Evolutionary conservation across 768 basidiomycete genomes (phyloP).

Genomic region (Pisolithus marmoratus): DNA sequence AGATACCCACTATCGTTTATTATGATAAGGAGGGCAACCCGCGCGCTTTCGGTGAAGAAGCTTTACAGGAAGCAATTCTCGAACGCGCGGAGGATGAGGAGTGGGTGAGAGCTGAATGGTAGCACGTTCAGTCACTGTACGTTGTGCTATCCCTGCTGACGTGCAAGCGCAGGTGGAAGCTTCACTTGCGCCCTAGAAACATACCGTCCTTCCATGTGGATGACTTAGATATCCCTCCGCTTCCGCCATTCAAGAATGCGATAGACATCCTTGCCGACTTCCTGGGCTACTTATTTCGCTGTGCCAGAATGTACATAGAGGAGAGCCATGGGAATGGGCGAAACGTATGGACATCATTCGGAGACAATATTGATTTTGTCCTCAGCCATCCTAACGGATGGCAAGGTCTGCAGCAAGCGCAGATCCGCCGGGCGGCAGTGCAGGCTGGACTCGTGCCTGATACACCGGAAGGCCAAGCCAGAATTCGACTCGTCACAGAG

Average conservation of each 20-base stretch:
- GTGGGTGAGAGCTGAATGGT: slow-evolving; percentile 29
- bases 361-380: slow-evolving; percentile 38
- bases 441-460: slow-evolving; percentile 36
- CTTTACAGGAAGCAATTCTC: slow-evolving; percentile 32
- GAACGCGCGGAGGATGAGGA: slow-evolving; percentile 36
- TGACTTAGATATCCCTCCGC: slow-evolving; percentile 32
- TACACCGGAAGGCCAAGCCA: slow-evolving; percentile 29
- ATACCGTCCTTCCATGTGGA: slow-evolving; percentile 16
- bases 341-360: slow-evolving; percentile 37
- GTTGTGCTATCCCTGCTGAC: slow-evolving; percentile 6
- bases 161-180: slow-evolving; percentile 26
- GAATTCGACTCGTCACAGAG: slow-evolving; percentile 43
- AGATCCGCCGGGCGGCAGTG: slow-evolving; percentile 40
- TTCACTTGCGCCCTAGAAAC: slow-evolving; percentile 28
- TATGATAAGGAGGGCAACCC: slow-evolving; percentile 38
- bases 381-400: slow-evolving; percentile 46
- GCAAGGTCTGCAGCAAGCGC: slow-evolving; percentile 39
- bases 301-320: slow-evolving; percentile 38
- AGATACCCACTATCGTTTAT: slow-evolving; percentile 45
- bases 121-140: not conserved
- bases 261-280: slow-evolving; percentile 46
- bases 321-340: slow-evolving; percentile 40
- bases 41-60: slow-evolving; percentile 42
- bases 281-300: slow-evolving; percentile 39
- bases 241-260: slow-evolving; percentile 39